Evolutionary conservation across 164 flowering plant species (phyloP).

Genomic region (Annona squamosa): DNA sequence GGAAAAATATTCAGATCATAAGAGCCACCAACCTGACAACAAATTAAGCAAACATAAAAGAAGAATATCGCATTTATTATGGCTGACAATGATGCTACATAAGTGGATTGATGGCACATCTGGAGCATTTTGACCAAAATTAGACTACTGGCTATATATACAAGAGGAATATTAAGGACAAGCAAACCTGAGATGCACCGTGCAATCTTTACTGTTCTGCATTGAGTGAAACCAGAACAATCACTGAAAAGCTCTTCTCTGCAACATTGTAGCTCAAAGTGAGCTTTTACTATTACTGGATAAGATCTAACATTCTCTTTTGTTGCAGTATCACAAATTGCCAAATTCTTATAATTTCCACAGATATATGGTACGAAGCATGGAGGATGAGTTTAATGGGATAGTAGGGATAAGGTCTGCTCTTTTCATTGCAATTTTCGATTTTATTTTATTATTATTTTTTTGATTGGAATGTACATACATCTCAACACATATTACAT

Average conservation of each 20-base stretch:
- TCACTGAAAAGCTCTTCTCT: background rate
- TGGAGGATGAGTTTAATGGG: slow-evolving; percentile 95
- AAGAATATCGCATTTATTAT: too few relatives aligned
- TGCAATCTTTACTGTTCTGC: background rate
- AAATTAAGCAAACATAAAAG: too few relatives aligned
- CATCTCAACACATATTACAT: too few relatives aligned
- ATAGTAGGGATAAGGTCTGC: slow-evolving; percentile 84
- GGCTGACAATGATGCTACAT: background rate
- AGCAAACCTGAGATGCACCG: background rate
- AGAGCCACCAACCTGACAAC: too few relatives aligned
- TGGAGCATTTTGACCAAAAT: background rate
- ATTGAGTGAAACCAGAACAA: background rate
- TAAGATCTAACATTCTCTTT: background rate
- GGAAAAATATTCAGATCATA: too few relatives aligned
- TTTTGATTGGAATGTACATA: too few relatives aligned
- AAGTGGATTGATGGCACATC: background rate
- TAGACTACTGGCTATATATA: background rate
- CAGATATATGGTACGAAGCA: slow-evolving; percentile 87
- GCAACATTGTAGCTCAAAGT: background rate
- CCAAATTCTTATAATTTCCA: slow-evolving; percentile 84
- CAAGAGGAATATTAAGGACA: background rate
- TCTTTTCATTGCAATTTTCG: background rate
- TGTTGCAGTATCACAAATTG: slow-evolving; percentile 67
- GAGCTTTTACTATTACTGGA: background rate
- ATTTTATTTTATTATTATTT: too few relatives aligned